Evolutionary conservation across 2,329 filamentous ascomycete genomes (phyloP), one percentile per base, ranked within the genome.

Genomic region (Zymoseptoria crescenta): DNA sequence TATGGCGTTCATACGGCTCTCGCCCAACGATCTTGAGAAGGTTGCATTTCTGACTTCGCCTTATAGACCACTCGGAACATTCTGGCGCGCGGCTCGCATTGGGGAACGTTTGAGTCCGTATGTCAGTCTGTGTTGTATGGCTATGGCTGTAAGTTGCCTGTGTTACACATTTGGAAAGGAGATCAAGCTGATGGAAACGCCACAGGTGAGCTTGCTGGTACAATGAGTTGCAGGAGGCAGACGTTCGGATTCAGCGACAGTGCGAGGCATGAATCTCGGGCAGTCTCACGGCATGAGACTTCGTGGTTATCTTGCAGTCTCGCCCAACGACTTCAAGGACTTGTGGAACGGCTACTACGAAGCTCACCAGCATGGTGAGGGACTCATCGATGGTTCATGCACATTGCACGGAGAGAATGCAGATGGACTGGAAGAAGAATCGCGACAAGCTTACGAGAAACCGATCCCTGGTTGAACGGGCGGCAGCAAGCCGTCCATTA

Each of bases 31-130:
- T 1, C 52, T 16, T 28, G 8, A 28, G 13, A 54, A 4, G 8
- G 3, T 8, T 5, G 19, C 8, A 16, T 29, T 35, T 8, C 59
- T 62, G 28, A 64, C 27, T 1, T 7, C 28, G 4, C 27, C 2
- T 21, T 8, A 4, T 19, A 64, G 63, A 56, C 64, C 62, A 50
- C 68, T 91, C 68, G 90, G 91, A 56, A 87, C 96, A 62, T 95
- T 97, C 73, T 99, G 94, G 94, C 96, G 97, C 77, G 91, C 86
- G 64, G 94, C 94, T 27, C 82, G 94, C 64, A 86, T 99, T 72
- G 94, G 94, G 45, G 94, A 99, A 79, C 80, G 94, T 64, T 74
- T 99, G 66, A 96, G 91, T 73, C 94, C 94, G 49, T 97, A 97
- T 74, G 90, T 99, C 69, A 95, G 91, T 77, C 79, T 97, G 73